Percentiles rank a stretch among this genome's conserved stretches.
phyloP scores from a whole-genome alignment of 768 basidiomycete species.

The Termitomyces titanicus region DNA sequence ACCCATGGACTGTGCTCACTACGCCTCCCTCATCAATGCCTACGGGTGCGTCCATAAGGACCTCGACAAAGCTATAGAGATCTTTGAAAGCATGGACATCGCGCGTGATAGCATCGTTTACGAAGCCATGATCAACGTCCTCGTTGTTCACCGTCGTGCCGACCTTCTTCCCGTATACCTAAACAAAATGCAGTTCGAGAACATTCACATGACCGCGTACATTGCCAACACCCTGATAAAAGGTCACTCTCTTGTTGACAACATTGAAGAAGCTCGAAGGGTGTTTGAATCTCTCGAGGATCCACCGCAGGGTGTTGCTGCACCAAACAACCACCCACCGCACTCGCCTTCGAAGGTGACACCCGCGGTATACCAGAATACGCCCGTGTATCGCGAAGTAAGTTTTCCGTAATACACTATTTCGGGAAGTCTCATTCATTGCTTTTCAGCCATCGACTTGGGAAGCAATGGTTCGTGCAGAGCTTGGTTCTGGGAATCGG shows the following conservation, averaged over 20 bases:
- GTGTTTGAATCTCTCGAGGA: constrained; percentile 83
- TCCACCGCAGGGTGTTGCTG: constrained; percentile 80
- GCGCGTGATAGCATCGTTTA: constrained; percentile 82
- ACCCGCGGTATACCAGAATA: constrained; percentile 33
- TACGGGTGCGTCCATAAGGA: constrained; percentile 81
- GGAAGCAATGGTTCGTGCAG: constrained; percentile 94
- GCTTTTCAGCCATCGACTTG: constrained; percentile 82
- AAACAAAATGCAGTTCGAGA: constrained; percentile 51
- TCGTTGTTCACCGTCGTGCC: constrained; percentile 72
- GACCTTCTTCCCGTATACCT: constrained; percentile 75
- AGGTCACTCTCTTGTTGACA: constrained; percentile 62
- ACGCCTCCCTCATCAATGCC: constrained; percentile 86
- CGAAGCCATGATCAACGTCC: constrained; percentile 86
- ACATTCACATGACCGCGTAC: constrained; percentile 91
- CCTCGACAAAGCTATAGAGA: constrained; percentile 66
- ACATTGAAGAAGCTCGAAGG: constrained; percentile 66
- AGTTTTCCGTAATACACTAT: constrained; percentile 17
- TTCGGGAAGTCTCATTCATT: neutral
- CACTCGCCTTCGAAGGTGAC: constrained; percentile 44
- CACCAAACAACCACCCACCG: constrained; percentile 81
- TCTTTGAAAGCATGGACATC: constrained; percentile 72
- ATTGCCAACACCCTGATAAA: constrained; percentile 85
- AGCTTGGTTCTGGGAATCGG: constrained; percentile 75
- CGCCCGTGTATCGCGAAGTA: constrained; percentile 83
- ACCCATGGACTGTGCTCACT: constrained; percentile 40